Conservation (phyloP, 768 basidiomycete species). For the Hebeloma cylindrosporum region DNA sequence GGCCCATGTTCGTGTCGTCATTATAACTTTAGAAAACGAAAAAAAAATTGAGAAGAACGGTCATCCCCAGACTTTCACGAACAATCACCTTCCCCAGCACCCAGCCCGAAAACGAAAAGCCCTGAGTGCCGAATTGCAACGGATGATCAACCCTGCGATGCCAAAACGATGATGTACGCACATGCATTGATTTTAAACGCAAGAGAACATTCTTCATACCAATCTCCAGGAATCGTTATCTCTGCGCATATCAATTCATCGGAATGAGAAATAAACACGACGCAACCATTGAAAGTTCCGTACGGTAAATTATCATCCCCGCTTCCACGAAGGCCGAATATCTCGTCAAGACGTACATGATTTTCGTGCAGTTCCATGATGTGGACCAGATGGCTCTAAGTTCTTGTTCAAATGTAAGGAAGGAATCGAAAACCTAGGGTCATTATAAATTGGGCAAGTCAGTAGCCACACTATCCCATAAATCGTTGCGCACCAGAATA, state of each 20-base stretch:
- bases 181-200: slow-evolving; percentile 13
- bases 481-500: slow-evolving; percentile 2
- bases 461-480: neutral
- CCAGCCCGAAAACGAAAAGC: slow-evolving; percentile 13
- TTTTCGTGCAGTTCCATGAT: slow-evolving; percentile 9
- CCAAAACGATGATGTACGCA: neutral
- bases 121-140: neutral
- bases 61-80: slow-evolving; percentile 15
- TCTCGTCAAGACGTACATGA: slow-evolving; percentile 12
- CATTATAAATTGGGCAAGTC: neutral
- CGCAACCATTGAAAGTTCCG: too few species aligned
- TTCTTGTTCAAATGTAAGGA: slow-evolving; percentile 1
- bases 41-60: neutral
- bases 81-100: too few species aligned
- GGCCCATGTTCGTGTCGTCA: slow-evolving; percentile 22
- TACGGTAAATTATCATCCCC: slow-evolving; percentile 5
- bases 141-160: neutral
- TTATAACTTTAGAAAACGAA: slow-evolving; percentile 14
- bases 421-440: slow-evolving; percentile 5
- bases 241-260: neutral
- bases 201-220: slow-evolving; percentile 7
- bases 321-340: slow-evolving; percentile 6
- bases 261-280: neutral
- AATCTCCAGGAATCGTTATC: slow-evolving; percentile 9
- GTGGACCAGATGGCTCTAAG: slow-evolving; percentile 5